phyloP scores from a whole-genome alignment of 805 yeast species.

The Blastobotrys chiropterorum region DNA sequence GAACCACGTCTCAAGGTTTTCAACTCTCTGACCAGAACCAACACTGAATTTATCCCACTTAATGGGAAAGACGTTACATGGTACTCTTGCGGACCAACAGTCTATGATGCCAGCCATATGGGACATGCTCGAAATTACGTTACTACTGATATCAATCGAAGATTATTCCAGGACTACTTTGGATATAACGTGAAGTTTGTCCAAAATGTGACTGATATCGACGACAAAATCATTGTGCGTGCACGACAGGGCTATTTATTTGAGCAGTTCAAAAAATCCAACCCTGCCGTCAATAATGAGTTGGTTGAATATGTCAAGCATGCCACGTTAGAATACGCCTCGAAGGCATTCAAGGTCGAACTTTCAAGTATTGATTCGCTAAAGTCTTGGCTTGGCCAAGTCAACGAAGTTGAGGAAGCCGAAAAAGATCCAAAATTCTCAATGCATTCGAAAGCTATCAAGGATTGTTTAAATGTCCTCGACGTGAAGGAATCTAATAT shows the following conservation, averaged over 20 bases:
- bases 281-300: conserved; percentile 36
- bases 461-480: conserved; percentile 42
- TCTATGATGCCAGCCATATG: conserved; percentile 93
- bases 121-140: conserved; percentile 98
- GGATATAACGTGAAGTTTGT: conserved; percentile 84
- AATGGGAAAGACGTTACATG: conserved; percentile 62
- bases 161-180: conserved; percentile 84
- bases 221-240: conserved; percentile 90
- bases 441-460: conserved; percentile 69
- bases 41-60: conserved; percentile 71
- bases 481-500: conserved; percentile 16
- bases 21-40: conserved; percentile 78
- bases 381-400: conserved; percentile 42
- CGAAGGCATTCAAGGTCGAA: conserved; percentile 3
- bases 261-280: conserved; percentile 42
- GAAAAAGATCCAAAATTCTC: conserved; percentile 72
- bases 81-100: conserved; percentile 99
- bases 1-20: conserved; percentile 50
- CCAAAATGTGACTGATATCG: conserved; percentile 98
- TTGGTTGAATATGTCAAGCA: conserved; percentile 44
- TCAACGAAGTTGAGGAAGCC: conserved; percentile 48
- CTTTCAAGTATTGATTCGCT: conserved; percentile 21
- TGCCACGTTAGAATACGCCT: conserved; percentile 22
- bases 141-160: conserved; percentile 84
- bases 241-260: conserved; percentile 87